Evolutionary conservation across 176 grass and related monocot species (phyloP).

Genomic region (Cocos nucifera): DNA sequence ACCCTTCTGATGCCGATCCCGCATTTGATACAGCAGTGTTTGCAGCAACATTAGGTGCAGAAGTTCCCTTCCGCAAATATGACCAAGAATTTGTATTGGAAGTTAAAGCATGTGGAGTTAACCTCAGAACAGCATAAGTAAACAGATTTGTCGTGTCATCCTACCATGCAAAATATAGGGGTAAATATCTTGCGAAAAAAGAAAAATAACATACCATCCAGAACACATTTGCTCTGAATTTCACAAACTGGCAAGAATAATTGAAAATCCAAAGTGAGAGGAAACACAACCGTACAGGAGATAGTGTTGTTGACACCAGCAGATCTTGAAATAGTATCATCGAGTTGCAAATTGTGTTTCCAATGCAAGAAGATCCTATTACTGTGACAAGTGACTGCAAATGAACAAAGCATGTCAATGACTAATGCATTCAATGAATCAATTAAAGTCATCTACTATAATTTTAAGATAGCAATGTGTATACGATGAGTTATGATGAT

Average conservation of each 20-base stretch:
- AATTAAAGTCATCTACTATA: conserved; percentile 11
- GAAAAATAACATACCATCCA: too few relatives aligned
- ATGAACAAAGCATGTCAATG: conserved; percentile 31
- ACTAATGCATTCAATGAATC: conserved; percentile 26
- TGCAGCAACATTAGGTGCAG: conserved; percentile 29
- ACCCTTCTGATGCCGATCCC: conserved; percentile 43
- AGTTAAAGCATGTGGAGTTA: conserved; percentile 78
- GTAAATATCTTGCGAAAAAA: not conserved
- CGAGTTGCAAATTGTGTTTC: conserved; percentile 49
- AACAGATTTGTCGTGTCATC: conserved; percentile 78
- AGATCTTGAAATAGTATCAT: conserved; percentile 92
- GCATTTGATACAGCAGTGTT: conserved; percentile 45
- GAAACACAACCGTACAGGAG: conserved; percentile 54
- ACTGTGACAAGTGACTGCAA: conserved; percentile 77
- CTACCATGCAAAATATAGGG: conserved; percentile 29
- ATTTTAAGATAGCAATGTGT: not conserved
- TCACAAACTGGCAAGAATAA: too few relatives aligned
- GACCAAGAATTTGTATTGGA: conserved; percentile 77
- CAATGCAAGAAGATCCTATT: conserved; percentile 60
- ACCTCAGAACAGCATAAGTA: conserved; percentile 71
- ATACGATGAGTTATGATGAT: too few relatives aligned
- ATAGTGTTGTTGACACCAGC: conserved; percentile 74
- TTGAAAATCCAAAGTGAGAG: conserved; percentile 12
- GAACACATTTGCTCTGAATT: too few relatives aligned
- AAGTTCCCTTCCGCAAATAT: conserved; percentile 76